These are phyloP conservation scores for Macaranga tanarius DNA, from an alignment of 441 rosid species.

Conservation along the genomic window DNA sequence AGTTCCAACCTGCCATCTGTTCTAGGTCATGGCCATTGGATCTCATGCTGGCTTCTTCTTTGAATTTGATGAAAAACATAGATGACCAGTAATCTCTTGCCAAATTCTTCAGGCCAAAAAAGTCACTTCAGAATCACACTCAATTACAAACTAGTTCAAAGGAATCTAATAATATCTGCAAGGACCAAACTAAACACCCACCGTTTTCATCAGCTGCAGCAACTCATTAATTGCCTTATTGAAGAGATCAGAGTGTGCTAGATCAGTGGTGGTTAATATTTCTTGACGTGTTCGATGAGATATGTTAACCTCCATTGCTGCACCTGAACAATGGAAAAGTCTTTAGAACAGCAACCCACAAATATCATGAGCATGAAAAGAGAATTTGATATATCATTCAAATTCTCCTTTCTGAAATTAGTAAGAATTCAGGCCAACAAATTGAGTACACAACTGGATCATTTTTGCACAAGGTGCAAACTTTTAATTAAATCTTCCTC, in stretches of 20 bases:
- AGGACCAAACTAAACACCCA: slow-evolving; percentile 20
- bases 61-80: slow-evolving; percentile 74
- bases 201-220: slow-evolving; percentile 80
- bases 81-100: slow-evolving; percentile 91
- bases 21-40: slow-evolving; percentile 44
- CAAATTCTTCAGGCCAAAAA: slow-evolving; percentile 50
- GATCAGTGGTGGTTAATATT: slow-evolving; percentile 59
- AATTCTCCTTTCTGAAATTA: no score
- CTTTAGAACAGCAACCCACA: neutral
- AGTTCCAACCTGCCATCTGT: slow-evolving; percentile 54
- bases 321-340: slow-evolving; percentile 47
- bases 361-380: no score
- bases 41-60: slow-evolving; percentile 58
- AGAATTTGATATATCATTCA: no score
- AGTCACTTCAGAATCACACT: neutral
- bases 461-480: neutral
- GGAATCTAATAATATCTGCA: neutral
- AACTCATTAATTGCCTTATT: slow-evolving; percentile 66
- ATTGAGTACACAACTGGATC: neutral
- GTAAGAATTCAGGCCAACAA: neutral
- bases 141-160: neutral
- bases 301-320: slow-evolving; percentile 83
- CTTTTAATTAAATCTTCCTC: neutral
- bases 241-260: slow-evolving; percentile 67
- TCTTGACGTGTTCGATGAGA: slow-evolving; percentile 71